These are phyloP conservation scores for Brassica carinata DNA, from an alignment of 345 rosid genomes.

Conservation along the genomic window DNA sequence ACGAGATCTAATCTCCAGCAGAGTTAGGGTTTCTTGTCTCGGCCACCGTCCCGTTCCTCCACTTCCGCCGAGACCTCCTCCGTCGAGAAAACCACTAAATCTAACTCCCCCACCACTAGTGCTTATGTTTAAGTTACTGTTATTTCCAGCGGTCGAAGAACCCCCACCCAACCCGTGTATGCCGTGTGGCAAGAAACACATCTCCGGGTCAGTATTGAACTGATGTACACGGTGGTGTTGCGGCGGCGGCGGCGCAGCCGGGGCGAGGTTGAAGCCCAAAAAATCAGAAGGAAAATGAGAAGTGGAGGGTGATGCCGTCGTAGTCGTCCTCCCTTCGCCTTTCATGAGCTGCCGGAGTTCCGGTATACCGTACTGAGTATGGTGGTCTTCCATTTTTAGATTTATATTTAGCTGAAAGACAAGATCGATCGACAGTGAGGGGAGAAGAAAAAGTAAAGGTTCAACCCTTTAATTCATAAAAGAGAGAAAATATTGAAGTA, in stretches of 20 bases:
- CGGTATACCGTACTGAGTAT: conserved; percentile 52
- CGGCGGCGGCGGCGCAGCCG: not conserved
- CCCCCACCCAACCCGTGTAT: conserved; percentile 46
- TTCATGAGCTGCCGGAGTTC: conserved; percentile 70
- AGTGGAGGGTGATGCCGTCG: conserved; percentile 28
- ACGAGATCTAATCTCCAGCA: conserved; percentile 96
- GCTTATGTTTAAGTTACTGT: conserved; percentile 30
- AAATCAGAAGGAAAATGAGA: conserved; percentile 43
- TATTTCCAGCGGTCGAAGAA: conserved; percentile 33
- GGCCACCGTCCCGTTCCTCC: conserved; percentile 87
- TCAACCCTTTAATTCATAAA: conserved; percentile 28
- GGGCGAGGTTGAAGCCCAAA: conserved; percentile 38
- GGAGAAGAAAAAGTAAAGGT: conserved; percentile 18
- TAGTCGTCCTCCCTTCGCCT: conserved; percentile 44
- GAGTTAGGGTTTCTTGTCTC: conserved; percentile 92
- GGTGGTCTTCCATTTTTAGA: conserved; percentile 63
- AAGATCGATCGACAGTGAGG: conserved; percentile 15
- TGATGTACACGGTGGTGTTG: conserved; percentile 41
- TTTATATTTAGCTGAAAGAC: conserved; percentile 11
- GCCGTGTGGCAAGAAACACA: conserved; percentile 54
- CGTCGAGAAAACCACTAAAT: conserved; percentile 45
- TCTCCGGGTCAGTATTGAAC: conserved; percentile 42
- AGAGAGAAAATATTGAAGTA: conserved; percentile 42
- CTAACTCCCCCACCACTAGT: conserved; percentile 45
- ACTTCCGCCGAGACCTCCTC: conserved; percentile 47